Evolutionary conservation across 805 yeast species (phyloP), one percentile per base, ranked within the genome.

Genomic region (Saccharomyces paradoxus): DNA sequence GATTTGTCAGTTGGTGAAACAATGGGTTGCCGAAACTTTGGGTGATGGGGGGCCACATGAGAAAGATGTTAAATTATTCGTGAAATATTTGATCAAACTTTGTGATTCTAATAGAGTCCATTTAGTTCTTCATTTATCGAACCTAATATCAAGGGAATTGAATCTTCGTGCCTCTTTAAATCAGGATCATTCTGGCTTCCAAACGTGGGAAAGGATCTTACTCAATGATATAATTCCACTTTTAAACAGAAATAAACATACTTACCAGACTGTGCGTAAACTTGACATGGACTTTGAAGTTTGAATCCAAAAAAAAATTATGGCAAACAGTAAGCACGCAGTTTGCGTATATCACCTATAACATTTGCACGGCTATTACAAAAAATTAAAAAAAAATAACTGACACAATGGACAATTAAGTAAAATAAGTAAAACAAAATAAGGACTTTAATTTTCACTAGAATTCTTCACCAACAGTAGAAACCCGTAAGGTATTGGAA

Each of bases 401-500:
- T 17, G 22, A n/a, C 6, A 10, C 24, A 37, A 37, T 21, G 44
- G 44, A 37, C 44, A 37, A 37, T 37, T 37, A 7, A 17, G 7
- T 37, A 31, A 37, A 37, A 37, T 37, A 37, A 17, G 24, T 37
- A 37, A 37, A 37, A 37, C 41, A 37, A 37, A 37, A 37, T 1
- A 37, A 17, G 44, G 44, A 37, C 44, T 17, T 37, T 37, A 37
- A 37, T 37, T 37, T 37, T 37, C 17, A 37, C 44, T 37, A 37
- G 17, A 37, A 37, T 8, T 24, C 53, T 41, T 50, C 57, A 73
- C 77, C 85, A 71, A 89, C 92, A 72, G 81, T 81, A 66, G 89
- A 80, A 69, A 92, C 83, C 81, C 99, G 92, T 75, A 94, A 82
- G 61, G 99, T 94, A 87, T 94, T 94, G 71, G 99, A 89, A 86